Percentiles rank a stretch among this genome's conserved stretches.
These are phyloP conservation scores for Anethum foeniculum DNA, from an alignment of 140 eudicot species.

Conservation along the genomic window DNA sequence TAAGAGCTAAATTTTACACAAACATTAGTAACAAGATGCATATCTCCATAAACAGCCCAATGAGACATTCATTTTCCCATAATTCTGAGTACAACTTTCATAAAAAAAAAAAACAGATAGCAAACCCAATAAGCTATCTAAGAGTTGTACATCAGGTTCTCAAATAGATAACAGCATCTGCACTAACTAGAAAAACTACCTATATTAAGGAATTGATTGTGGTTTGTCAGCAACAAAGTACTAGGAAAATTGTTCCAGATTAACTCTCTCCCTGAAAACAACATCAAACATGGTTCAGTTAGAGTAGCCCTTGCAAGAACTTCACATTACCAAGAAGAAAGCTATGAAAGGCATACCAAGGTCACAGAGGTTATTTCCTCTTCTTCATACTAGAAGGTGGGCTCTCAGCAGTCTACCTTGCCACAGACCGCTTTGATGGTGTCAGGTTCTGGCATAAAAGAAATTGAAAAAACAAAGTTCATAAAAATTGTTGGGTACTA, in stretches of 20 bases:
- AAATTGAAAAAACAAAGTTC: not conserved
- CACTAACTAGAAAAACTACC: not conserved
- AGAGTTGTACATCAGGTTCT: not conserved
- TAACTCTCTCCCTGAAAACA: slow-evolving; percentile 64
- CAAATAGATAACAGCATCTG: not conserved
- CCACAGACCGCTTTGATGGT: slow-evolving; percentile 67
- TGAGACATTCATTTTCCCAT: not conserved
- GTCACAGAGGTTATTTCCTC: slow-evolving; percentile 65
- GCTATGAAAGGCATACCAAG: slow-evolving; percentile 33
- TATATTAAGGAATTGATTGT: not conserved
- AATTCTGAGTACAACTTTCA: not conserved
- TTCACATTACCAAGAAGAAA: not conserved
- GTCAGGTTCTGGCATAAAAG: slow-evolving; percentile 43
- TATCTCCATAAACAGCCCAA: not conserved
- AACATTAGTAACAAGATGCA: not conserved
- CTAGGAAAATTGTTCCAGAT: not conserved
- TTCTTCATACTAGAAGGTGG: slow-evolving; percentile 63
- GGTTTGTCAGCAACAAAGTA: not conserved
- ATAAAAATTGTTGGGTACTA: not conserved
- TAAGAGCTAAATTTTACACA: not conserved
- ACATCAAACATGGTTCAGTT: not conserved
- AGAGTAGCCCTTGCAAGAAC: not conserved
- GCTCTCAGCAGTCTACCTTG: slow-evolving; percentile 72
- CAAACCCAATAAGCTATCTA: not conserved
- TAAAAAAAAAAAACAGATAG: not conserved